phyloP scores from a whole-genome alignment of 1,284 basidiomycete genomes.

The Ganoderma resinaceum region DNA sequence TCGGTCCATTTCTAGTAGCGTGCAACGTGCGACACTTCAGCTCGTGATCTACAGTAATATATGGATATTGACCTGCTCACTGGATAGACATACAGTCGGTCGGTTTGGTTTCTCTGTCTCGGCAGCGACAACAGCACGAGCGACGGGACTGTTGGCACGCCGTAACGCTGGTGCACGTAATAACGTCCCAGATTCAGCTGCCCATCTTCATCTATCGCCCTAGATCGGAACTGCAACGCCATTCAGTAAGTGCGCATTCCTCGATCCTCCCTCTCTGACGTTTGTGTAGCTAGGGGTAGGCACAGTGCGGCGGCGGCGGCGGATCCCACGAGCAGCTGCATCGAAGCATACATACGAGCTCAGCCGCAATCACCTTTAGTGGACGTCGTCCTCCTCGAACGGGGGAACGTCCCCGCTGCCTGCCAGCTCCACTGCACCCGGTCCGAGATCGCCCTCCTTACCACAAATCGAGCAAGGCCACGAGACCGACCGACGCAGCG shows the following conservation, averaged over 20 bases:
- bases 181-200: not conserved
- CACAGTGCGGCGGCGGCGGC: no score
- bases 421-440: constrained; percentile 62
- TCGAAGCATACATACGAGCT: constrained; percentile 75
- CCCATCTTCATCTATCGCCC: not conserved
- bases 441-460: not conserved
- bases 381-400: not conserved
- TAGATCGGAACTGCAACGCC: not conserved
- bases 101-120: no score
- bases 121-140: no score
- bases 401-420: not conserved
- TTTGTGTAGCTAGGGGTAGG: not conserved
- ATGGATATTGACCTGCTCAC: no score
- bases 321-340: no score
- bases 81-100: no score
- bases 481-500: constrained; percentile 40
- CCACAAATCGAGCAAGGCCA: not conserved
- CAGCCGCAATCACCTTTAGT: not conserved
- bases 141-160: no score
- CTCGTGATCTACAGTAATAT: no score
- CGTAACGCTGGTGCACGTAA: not conserved
- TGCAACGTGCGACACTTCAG: no score
- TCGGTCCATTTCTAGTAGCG: no score
- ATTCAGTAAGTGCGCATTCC: not conserved
- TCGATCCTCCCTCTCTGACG: not conserved